phyloP scores from a whole-genome alignment of 2,329 filamentous ascomycete species.

The Verruconis gallopava region DNA sequence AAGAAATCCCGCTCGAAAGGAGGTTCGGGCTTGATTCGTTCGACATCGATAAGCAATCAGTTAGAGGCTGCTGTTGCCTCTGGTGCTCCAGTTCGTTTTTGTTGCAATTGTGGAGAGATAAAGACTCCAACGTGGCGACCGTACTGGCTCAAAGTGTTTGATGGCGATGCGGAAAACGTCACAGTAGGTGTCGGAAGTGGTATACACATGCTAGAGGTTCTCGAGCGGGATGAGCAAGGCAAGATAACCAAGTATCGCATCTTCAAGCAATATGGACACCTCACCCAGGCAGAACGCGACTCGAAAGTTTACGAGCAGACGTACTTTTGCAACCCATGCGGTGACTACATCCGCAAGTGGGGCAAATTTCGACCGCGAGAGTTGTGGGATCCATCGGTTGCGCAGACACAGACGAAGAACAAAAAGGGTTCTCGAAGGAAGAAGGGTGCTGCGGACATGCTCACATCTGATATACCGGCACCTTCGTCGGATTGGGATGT shows the following conservation, averaged over 20 bases:
- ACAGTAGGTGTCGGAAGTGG: constrained; percentile 62
- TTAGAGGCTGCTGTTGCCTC: constrained; percentile 50
- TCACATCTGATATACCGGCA: constrained; percentile 15
- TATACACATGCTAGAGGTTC: constrained; percentile 56
- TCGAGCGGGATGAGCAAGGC: constrained; percentile 50
- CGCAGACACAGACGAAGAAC: constrained; percentile 32
- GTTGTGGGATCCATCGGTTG: constrained; percentile 52
- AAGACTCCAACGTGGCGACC: constrained; percentile 95
- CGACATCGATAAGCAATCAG: constrained; percentile 46
- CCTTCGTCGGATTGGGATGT: constrained; percentile 16
- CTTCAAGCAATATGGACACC: constrained; percentile 56
- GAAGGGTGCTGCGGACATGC: constrained; percentile 15
- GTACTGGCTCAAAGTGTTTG: constrained; percentile 66
- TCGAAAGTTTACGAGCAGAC: constrained; percentile 49
- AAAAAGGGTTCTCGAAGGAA: constrained; percentile 29
- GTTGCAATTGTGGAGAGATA: constrained; percentile 85
- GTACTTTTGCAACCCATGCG: constrained; percentile 87
- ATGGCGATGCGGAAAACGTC: constrained; percentile 56
- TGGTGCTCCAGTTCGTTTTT: constrained; percentile 78
- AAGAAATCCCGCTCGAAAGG: constrained; percentile 15
- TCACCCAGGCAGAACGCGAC: constrained; percentile 48
- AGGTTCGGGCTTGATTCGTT: constrained; percentile 48
- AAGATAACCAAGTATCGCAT: constrained; percentile 56
- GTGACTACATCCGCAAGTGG: constrained; percentile 86
- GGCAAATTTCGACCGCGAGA: constrained; percentile 71